A percentile compares a stretch with the other conserved stretches of the same genome.
phyloP scores from a whole-genome alignment of 306 rosid species.

The Sindora glabra region DNA sequence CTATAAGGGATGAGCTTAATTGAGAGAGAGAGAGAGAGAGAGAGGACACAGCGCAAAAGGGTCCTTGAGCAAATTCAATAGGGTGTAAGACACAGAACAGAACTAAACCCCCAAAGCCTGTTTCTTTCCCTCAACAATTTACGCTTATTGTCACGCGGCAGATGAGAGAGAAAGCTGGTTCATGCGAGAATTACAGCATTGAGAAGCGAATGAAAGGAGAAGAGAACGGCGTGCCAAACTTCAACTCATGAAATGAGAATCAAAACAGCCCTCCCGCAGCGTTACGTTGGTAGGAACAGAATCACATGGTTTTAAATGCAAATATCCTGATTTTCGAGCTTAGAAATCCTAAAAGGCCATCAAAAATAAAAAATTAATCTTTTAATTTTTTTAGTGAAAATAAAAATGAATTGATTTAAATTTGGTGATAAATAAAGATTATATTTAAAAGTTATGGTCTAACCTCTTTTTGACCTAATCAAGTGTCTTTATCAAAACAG shows the following conservation, averaged over 20 bases:
- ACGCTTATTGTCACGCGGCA: constrained; percentile 15
- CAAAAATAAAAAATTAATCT: too few species aligned
- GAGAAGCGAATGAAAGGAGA: constrained; percentile 22
- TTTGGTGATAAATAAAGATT: too few species aligned
- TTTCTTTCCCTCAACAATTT: constrained; percentile 35
- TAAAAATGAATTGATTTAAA: too few species aligned
- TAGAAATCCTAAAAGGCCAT: too few species aligned
- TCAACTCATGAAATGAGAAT: constrained; percentile 36
- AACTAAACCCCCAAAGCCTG: constrained; percentile 55
- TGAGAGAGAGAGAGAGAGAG: too few species aligned
- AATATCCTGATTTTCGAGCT: too few species aligned
- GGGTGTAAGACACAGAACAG: constrained; percentile 7
- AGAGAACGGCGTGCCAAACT: constrained; percentile 38
- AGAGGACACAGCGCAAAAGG: constrained; percentile 22
- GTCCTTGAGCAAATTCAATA: constrained; percentile 32
- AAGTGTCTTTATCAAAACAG: too few species aligned
- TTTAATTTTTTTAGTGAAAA: too few species aligned
- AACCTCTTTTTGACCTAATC: too few species aligned
- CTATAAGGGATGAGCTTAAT: constrained; percentile 23
- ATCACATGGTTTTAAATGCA: too few species aligned
- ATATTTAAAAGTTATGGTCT: too few species aligned
- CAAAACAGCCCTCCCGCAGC: background rate
- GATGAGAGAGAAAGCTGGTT: constrained; percentile 12
- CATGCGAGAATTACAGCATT: constrained; percentile 49
- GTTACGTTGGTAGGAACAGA: too few species aligned